Percentiles rank a stretch among this genome's conserved stretches.
These are phyloP conservation scores for Collybiopsis luxurians DNA, from an alignment of 768 basidiomycete genomes.

Conservation along the genomic window DNA sequence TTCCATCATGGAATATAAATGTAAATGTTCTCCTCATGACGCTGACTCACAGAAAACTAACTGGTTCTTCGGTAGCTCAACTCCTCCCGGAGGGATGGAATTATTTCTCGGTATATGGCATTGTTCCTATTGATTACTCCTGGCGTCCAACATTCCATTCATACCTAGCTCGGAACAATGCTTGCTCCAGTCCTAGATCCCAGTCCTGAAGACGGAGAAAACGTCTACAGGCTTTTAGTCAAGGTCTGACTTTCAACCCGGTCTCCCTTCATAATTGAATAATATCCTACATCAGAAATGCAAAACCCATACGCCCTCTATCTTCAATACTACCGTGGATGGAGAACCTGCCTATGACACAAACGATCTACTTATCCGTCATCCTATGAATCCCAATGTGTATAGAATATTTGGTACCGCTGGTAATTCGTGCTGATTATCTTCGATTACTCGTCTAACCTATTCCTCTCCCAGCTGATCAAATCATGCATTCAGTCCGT, in stretches of 20 bases:
- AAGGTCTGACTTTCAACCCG: neutral
- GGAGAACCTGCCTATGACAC: too few species aligned
- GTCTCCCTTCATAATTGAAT: too few species aligned
- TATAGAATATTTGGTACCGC: conserved; percentile 31
- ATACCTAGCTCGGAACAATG: neutral
- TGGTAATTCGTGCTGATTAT: conserved; percentile 36
- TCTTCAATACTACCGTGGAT: conserved; percentile 25
- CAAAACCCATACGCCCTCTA: conserved; percentile 12
- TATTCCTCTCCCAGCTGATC: neutral
- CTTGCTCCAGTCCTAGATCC: neutral
- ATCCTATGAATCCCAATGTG: conserved; percentile 18
- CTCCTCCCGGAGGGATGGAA: neutral
- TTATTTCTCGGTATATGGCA: neutral
- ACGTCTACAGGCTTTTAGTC: neutral
- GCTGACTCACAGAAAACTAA: neutral
- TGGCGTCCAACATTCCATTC: neutral
- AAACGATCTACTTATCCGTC: too few species aligned
- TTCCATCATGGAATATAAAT: neutral
- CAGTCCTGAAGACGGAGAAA: neutral
- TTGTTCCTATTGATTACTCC: neutral
- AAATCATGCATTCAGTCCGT: conserved; percentile 9
- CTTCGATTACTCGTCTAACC: conserved; percentile 29
- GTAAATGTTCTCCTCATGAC: neutral
- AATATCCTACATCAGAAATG: neutral
- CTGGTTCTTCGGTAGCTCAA: neutral